Evolutionary conservation across 2,329 filamentous ascomycete genomes (phyloP).

Genomic region (Metarhizium guizhouense): DNA sequence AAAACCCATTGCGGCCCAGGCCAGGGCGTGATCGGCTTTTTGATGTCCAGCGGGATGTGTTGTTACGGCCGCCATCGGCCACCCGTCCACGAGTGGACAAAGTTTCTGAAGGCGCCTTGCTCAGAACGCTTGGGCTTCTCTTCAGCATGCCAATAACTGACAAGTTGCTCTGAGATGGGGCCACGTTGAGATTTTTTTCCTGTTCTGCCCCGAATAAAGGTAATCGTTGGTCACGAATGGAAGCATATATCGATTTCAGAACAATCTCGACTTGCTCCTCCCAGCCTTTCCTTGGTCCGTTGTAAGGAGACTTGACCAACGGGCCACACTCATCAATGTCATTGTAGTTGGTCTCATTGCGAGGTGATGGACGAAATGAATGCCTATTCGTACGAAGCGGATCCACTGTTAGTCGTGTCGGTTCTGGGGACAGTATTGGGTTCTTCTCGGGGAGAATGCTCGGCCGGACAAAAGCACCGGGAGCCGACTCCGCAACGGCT

Average conservation of each 20-base stretch:
- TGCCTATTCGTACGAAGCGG: conserved; percentile 30
- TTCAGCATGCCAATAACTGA: conserved; percentile 72
- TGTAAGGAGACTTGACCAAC: conserved; percentile 68
- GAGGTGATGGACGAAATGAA: conserved; percentile 42
- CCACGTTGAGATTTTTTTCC: conserved; percentile 27
- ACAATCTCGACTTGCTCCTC: conserved; percentile 84
- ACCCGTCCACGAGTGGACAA: conserved; percentile 62
- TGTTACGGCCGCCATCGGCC: conserved; percentile 44
- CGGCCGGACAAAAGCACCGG: conserved; percentile 54
- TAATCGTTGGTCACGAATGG: conserved; percentile 78
- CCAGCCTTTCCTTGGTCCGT: conserved; percentile 71
- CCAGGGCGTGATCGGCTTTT: conserved; percentile 74
- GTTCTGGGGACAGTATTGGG: conserved; percentile 22
- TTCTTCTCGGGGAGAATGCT: conserved; percentile 42
- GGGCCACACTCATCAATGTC: conserved; percentile 57
- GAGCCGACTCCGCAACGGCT: conserved; percentile 62
- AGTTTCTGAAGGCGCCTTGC: conserved; percentile 84
- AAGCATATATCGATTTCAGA: conserved; percentile 82
- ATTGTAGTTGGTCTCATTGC: conserved; percentile 32
- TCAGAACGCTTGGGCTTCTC: conserved; percentile 81
- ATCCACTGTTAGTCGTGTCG: conserved; percentile 25
- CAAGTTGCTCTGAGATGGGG: conserved; percentile 51
- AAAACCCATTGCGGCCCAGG: conserved; percentile 70
- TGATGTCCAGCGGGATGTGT: conserved; percentile 66
- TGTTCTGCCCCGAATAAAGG: conserved; percentile 69